Evolutionary conservation across 495 filamentous ascomycete species (phyloP), one percentile per base, ranked within the genome.

Genomic region (Penicillium simplicissimum): DNA sequence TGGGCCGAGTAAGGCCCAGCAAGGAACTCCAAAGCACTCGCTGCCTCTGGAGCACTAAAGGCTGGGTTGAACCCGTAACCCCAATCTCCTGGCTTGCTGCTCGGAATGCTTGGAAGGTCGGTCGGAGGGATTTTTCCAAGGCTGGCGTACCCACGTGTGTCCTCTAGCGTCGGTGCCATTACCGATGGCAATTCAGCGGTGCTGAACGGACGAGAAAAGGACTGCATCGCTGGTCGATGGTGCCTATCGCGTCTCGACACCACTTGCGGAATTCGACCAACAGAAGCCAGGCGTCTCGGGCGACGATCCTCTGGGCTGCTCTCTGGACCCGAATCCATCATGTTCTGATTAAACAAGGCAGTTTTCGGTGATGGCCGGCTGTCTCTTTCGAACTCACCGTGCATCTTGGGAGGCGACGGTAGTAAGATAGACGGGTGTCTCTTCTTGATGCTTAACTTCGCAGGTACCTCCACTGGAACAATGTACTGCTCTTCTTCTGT

Each of bases 221-320:
- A 96, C 71, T 89, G 88, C 14, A 89, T 82, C 3, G 90, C 86
- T 6, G 87, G 87, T 56, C 82, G 84, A 62, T 90, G 86, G 37
- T 87, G 84, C 48, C 88, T 84, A 58, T 88, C 88, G 37, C 84
- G 79, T 43, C 80, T 82, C 42, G 88, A 93, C 37, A 94, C 85
- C 11, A 97, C 92, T 65, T 87, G 87, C 21, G 94, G 94, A 61
- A 98, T 98, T 10, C 94, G 88, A 13, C 93, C 94, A 57, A 98
- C 87, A 66, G 92, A 93, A 38, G 88, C 85, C 31, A 97, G 77
- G 48, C 86, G 77, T 61, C 73, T 78, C 47, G 69, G 72, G 0
- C 67, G 77, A 33, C 68, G 57, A 56, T 59, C 66, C 21, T 75
- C 63, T 2, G 71, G 65, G 38, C 56, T 66, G 7, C 36, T 52